Percentiles rank a stretch among this genome's conserved stretches.
phyloP scores from a whole-genome alignment of 768 basidiomycete genomes.

The Tylopilus subfusipes region DNA sequence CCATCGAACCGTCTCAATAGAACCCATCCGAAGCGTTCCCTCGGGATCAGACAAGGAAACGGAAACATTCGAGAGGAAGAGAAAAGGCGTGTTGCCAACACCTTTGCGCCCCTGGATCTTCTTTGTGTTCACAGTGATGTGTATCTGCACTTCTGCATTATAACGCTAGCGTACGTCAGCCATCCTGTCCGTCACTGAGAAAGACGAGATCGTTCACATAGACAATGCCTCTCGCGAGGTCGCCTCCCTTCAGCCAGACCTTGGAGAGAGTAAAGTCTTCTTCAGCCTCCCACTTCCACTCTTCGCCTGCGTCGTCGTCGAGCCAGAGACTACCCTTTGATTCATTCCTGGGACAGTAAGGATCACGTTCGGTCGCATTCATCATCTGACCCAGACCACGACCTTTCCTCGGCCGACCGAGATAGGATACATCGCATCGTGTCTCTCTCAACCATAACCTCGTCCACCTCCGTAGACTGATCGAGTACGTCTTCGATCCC shows the following conservation, averaged over 20 bases:
- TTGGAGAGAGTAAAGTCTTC: constrained; percentile 59
- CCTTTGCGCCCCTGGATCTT: no score
- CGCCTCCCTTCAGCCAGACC: constrained; percentile 50
- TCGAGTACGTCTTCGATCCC: constrained; percentile 54
- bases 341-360: constrained; percentile 42
- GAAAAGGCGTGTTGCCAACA: no score
- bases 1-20: constrained; percentile 27
- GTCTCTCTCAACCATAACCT: constrained; percentile 71
- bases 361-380: constrained; percentile 60
- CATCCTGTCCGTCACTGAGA: background rate
- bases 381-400: constrained; percentile 37
- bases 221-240: constrained; percentile 48
- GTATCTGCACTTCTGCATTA: constrained; percentile 47
- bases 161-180: constrained; percentile 44
- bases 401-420: constrained; percentile 40
- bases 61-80: no score
- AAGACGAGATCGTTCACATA: no score
- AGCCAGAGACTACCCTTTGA: constrained; percentile 31
- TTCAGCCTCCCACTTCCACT: constrained; percentile 68
- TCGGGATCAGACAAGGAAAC: constrained; percentile 24
- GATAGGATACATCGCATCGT: constrained; percentile 62
- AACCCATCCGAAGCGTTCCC: constrained; percentile 19
- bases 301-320: constrained; percentile 36
- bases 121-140: constrained; percentile 66
- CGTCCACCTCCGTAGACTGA: constrained; percentile 56